phyloP scores from a whole-genome alignment of 108 stramenopile genomes.

The Nitzschia putrida region DNA sequence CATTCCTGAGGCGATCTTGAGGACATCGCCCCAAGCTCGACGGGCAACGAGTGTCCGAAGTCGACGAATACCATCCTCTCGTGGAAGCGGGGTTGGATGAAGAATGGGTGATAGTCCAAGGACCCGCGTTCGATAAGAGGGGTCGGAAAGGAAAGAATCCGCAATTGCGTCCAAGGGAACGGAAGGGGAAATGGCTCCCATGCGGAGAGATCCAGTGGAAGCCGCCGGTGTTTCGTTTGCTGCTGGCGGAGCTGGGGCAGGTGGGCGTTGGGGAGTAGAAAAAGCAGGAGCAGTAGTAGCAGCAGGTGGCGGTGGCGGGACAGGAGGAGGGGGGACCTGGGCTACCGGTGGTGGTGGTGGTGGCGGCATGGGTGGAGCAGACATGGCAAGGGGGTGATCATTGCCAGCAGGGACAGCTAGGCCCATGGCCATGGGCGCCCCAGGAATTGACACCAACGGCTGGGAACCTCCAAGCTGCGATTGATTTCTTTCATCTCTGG shows the following conservation, averaged over 20 bases:
- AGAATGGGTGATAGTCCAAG: slow-evolving; percentile 22
- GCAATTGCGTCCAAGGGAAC: slow-evolving; percentile 37
- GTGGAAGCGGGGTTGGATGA: slow-evolving; percentile 44
- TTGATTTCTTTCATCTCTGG: too few species aligned
- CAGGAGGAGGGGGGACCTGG: neutral
- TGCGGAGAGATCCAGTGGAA: neutral
- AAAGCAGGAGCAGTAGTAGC: slow-evolving; percentile 15
- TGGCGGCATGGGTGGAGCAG: neutral
- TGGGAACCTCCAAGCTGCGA: slow-evolving; percentile 1
- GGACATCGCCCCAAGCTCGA: slow-evolving; percentile 79
- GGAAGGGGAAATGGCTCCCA: slow-evolving; percentile 12
- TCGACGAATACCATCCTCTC: slow-evolving; percentile 27
- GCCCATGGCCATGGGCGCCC: neutral
- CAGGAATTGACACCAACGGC: slow-evolving; percentile 19
- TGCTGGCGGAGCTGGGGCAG: neutral
- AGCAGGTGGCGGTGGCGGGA: neutral
- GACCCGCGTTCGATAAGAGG: slow-evolving; percentile 28
- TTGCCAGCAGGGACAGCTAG: slow-evolving; percentile 28
- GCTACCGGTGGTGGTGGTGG: slow-evolving; percentile 1
- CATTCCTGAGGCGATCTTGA: slow-evolving; percentile 49
- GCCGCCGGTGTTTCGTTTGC: neutral
- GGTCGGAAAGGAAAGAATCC: slow-evolving; percentile 46
- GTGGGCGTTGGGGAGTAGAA: neutral
- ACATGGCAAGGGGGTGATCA: slow-evolving; percentile 32
- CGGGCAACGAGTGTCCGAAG: slow-evolving; percentile 53